Conservation (phyloP, 202 grass and related monocot species). For the Hordeum pubiflorum region DNA sequence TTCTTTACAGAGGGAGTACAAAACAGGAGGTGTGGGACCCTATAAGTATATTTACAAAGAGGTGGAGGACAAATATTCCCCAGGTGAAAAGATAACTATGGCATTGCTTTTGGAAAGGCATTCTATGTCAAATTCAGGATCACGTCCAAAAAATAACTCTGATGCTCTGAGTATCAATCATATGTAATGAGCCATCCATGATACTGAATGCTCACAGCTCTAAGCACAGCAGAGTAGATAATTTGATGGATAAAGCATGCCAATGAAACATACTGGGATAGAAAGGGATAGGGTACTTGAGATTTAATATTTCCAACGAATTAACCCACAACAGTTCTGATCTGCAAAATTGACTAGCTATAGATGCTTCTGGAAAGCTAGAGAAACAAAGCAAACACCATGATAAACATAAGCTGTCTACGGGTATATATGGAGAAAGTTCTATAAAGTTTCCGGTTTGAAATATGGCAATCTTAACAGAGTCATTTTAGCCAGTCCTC, state of each 20-base stretch:
- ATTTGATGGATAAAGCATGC: conserved; percentile 1
- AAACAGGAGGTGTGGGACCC: background rate
- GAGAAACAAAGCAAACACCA: background rate
- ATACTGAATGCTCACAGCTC: conserved; percentile 2
- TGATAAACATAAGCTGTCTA: background rate
- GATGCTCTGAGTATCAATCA: background rate
- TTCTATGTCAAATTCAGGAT: background rate
- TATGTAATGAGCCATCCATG: background rate
- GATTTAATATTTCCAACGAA: background rate
- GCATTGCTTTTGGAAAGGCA: background rate
- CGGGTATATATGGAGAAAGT: background rate
- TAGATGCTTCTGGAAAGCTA: background rate
- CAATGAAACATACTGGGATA: background rate
- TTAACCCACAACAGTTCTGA: background rate
- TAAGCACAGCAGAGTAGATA: background rate
- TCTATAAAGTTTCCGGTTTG: no score
- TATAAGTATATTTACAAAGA: background rate
- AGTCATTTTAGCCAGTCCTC: background rate
- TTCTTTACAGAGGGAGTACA: no score
- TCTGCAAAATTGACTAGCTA: background rate
- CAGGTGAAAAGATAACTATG: background rate
- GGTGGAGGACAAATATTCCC: background rate
- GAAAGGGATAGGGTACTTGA: background rate
- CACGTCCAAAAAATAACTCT: background rate
- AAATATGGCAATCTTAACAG: background rate